Percentiles rank a stretch among this genome's conserved stretches.
Evolutionary conservation across 1,284 basidiomycete species (phyloP).

Genomic region (Sanghuangporus baumii): DNA sequence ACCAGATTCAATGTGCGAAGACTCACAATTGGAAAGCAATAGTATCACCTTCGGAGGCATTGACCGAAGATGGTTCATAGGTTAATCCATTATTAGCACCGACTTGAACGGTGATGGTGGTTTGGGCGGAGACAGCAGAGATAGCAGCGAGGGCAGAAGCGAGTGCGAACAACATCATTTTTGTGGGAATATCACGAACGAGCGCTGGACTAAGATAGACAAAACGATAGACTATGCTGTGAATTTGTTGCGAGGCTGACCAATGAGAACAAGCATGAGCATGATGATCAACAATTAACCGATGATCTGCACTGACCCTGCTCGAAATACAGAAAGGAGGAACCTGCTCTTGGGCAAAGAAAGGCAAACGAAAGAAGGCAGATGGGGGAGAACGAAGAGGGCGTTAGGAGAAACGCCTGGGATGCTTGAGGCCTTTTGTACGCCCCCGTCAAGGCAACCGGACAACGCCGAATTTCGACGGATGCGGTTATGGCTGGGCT

Average conservation of each 20-base stretch:
- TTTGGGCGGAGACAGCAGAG: conserved; percentile 34
- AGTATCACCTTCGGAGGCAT: conserved; percentile 44
- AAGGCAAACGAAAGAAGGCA: conserved; percentile 2
- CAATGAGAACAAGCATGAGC: not conserved
- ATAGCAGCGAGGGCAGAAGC: conserved; percentile 36
- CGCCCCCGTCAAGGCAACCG: not conserved
- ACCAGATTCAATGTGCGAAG: not conserved
- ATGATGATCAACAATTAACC: not conserved
- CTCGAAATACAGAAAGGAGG: conserved; percentile 11
- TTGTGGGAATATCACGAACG: conserved; percentile 20
- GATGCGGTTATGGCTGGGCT: not conserved
- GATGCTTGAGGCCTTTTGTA: not conserved
- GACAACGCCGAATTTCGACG: not conserved
- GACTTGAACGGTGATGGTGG: conserved; percentile 36
- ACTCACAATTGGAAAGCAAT: conserved; percentile 49
- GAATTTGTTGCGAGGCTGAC: conserved; percentile 8
- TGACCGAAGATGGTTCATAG: conserved; percentile 42
- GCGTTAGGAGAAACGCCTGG: conserved; percentile 17
- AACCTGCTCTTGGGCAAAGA: conserved; percentile 5
- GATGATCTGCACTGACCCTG: conserved; percentile 9
- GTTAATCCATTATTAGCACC: conserved; percentile 39
- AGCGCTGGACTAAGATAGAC: not conserved
- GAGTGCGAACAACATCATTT: conserved; percentile 48
- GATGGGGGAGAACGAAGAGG: conserved; percentile 6
- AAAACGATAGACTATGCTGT: not conserved